Evolutionary conservation across 768 basidiomycete genomes (phyloP), one percentile per base, ranked within the genome.

Genomic region (Leccinum imitatum): DNA sequence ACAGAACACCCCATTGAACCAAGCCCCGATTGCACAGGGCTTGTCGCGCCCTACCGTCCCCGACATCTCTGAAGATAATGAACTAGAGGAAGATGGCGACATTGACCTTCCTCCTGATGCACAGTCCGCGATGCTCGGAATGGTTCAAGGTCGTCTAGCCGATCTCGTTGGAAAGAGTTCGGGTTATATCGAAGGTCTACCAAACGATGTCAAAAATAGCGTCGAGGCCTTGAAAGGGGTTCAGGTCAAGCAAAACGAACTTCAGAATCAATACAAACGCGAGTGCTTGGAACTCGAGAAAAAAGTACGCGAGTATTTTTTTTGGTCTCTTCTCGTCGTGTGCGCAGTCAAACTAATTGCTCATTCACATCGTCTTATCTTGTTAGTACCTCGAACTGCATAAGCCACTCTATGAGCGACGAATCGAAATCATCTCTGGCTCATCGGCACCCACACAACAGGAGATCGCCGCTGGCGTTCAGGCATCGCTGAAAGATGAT

Each of bases 241-340:
- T 48, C 96, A 98, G 76, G 86, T 86, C 67, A 88, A 93, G 78
- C 94, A 97, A 75, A 86, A 87, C 65, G 89, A 93, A 67, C 82
- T 98, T 48, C 93, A 97, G 73, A 90, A 90, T 68, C 84, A 94
- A 81, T 73, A 95, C 82, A 97, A 98, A 77, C 84, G 87, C 71
- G 96, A 98, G 75, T 93, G 95, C 69, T 80, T 97, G 50, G 93
- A 95, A 75, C 82, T 98, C 57, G 95, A 98, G 81, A 93, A 95
- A 79, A 97, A 96, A 82, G 94, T 92, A 65, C 55, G 83, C 69
- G 50, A 63, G 59, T 8, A 27, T 15, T 50, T 56, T 57, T 56
- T 46, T 31, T 58, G 5, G 33, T 31, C 48, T 41, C 61, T 54
- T 58, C 30, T 66, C 30, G 23, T 47, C 60, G 61, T 61, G 62